Evolutionary conservation across 768 basidiomycete genomes (phyloP).

Genomic region (Solioccasus polychromus): DNA sequence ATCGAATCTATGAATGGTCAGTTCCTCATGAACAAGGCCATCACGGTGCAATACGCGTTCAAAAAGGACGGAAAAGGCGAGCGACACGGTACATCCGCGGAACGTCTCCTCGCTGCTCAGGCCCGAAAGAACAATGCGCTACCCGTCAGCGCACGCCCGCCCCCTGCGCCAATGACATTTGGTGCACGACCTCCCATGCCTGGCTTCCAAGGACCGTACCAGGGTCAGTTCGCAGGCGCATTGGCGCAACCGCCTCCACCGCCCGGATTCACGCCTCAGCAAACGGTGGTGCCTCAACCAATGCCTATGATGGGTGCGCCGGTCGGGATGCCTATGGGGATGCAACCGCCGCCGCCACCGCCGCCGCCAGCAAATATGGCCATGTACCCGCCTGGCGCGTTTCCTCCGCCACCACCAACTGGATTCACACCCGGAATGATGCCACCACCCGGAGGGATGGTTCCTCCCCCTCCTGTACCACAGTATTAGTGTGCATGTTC

Average conservation of each 20-base stretch:
- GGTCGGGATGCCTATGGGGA: conserved; percentile 32
- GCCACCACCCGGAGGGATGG: conserved; percentile 33
- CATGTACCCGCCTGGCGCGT: conserved; percentile 46
- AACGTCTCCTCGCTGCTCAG: conserved; percentile 91
- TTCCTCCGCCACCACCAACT: conserved; percentile 61
- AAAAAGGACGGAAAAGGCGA: conserved; percentile 99
- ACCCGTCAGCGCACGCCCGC: conserved; percentile 73
- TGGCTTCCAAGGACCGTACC: conserved; percentile 73
- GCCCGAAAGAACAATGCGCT: conserved; percentile 94
- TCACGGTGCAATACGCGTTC: conserved; percentile 97
- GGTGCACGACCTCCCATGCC: conserved; percentile 64
- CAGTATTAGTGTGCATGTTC: conserved; percentile 26
- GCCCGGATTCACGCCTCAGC: conserved; percentile 73
- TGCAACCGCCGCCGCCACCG: conserved; percentile 38
- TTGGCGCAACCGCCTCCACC: conserved; percentile 82
- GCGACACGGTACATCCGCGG: conserved; percentile 95
- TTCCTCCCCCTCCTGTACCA: conserved; percentile 41
- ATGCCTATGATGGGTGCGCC: conserved; percentile 37
- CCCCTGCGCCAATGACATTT: conserved; percentile 71
- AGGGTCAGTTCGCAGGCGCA: conserved; percentile 92
- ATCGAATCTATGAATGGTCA: conserved; percentile 97
- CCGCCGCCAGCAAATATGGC: conserved; percentile 36
- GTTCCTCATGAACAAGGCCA: conserved; percentile 97
- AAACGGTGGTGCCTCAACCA: conserved; percentile 53
- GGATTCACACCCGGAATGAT: conserved; percentile 57